Base-by-base conservation (phyloP, 805 yeast genomes). In the Teunomyces gatunensis region DNA sequence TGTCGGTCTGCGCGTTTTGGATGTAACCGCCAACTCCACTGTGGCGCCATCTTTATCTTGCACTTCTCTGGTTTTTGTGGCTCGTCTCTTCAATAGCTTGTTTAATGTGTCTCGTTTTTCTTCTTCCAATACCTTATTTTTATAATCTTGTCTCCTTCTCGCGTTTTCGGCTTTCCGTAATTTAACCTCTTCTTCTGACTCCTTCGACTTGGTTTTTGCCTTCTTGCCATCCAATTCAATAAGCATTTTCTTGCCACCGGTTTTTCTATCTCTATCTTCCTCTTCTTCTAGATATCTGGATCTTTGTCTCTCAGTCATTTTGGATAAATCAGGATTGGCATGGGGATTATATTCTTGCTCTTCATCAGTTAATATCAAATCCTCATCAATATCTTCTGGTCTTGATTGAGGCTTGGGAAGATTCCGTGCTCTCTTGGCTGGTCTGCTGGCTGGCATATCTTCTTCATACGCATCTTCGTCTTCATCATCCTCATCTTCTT, bases 21-120 rank as follows among this genome's bases (percentile, higher is more conserved):
- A 51, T 42, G 42, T 39, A 23, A 50, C 59, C 29, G 53, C 47
- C 23, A 52, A 50, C 37, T 52, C 55, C 42, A 52, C 47, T 7
- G 45, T 50, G 25, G 54, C 56, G 6, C 63, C 67, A 21, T 69
- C 74, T 20, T 54, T 59, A 30, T 61, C 63, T 35, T 60, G 64
- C 3, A 57, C 61, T 37, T 70, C 79, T 54, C 86, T 72, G 0
- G 82, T 79, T 61, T 86, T 86, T 42, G 81, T 82, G 0, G 97
- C 96, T 53, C 96, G 78, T 64, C 91, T 83, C 66, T 88, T 85
- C 53, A 92, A 73, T 53, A 92, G 71, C 63, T 88, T 89, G 64
- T 92, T 92, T 54, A 92, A 75, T 0, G 97, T 91, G 54, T 92
- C 97, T 60, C 84, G 80, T 63, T 94, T 94, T 65, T 94, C 98